Conservation (phyloP, 2,329 filamentous ascomycete species). For the Emergomyces pasteurianus region DNA sequence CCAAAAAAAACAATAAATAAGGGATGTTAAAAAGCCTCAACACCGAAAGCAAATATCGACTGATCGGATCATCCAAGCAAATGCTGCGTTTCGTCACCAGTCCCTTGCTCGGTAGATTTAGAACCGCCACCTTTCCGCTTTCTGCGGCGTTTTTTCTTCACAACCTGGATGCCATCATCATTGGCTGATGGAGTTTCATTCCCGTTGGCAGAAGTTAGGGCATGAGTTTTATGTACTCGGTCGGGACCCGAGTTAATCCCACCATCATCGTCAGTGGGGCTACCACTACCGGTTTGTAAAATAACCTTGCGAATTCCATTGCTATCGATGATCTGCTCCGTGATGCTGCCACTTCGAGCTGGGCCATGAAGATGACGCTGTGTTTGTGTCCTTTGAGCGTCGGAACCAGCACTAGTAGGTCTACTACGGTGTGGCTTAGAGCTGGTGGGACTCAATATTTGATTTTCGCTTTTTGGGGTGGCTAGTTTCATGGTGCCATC, state of each 20-base stretch:
- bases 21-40: background rate
- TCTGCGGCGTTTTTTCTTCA: constrained; percentile 19
- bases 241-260: constrained; percentile 4
- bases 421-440: background rate
- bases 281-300: constrained; percentile 52
- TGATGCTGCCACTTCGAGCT: constrained; percentile 63
- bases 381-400: constrained; percentile 15
- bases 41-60: background rate
- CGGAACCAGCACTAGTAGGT: background rate
- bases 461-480: background rate
- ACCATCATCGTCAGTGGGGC: constrained; percentile 16
- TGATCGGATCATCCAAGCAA: background rate
- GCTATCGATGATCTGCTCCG: constrained; percentile 63
- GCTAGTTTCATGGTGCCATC: background rate
- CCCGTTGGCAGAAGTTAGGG: background rate
- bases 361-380: constrained; percentile 29
- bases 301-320: constrained; percentile 66
- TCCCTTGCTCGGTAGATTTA: background rate
- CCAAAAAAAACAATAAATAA: background rate
- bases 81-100: background rate
- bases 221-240: background rate
- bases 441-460: background rate
- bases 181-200: constrained; percentile 5
- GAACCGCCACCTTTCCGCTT: constrained; percentile 10
- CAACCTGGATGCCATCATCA: constrained; percentile 1